Evolutionary conservation across 2,329 filamentous ascomycete genomes (phyloP).

Genomic region (Verticillium nubilum): DNA sequence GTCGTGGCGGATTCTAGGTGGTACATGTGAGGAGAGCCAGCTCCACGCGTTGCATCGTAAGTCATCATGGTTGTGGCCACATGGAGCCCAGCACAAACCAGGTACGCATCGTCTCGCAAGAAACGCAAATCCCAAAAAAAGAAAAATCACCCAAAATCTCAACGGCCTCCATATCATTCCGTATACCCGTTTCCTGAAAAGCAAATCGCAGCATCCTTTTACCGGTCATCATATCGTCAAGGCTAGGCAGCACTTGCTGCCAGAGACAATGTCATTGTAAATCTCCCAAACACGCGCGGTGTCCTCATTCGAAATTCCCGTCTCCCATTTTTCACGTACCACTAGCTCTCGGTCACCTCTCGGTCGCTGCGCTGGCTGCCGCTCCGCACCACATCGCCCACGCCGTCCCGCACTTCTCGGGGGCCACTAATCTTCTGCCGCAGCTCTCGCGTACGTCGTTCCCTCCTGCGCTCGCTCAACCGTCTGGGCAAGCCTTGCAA

Average conservation of each 20-base stretch:
- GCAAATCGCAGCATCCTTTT: not conserved
- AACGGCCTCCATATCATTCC: not conserved
- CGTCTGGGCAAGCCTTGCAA: constrained; percentile 48
- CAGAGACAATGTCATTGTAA: not conserved
- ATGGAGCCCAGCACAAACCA: not conserved
- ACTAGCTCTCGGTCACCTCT: not conserved
- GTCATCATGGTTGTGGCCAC: not conserved
- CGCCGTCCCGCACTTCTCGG: constrained; percentile 51
- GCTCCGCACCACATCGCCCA: constrained; percentile 49
- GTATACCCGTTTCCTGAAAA: not conserved
- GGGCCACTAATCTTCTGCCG: constrained; percentile 56
- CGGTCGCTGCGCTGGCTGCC: constrained; percentile 28
- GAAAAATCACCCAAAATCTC: not conserved
- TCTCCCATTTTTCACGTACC: no score
- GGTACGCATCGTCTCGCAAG: not conserved
- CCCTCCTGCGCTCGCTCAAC: constrained; percentile 52
- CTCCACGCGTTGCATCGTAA: not conserved
- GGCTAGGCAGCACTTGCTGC: not conserved
- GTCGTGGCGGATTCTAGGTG: not conserved
- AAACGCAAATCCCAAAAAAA: not conserved
- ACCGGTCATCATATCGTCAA: not conserved
- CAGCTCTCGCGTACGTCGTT: constrained; percentile 53
- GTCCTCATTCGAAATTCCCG: no score
- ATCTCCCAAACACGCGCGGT: no score
- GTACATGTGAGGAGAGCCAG: not conserved